phyloP scores from a whole-genome alignment of 163 green algal genomes.

The Chloromonas sp. region DNA sequence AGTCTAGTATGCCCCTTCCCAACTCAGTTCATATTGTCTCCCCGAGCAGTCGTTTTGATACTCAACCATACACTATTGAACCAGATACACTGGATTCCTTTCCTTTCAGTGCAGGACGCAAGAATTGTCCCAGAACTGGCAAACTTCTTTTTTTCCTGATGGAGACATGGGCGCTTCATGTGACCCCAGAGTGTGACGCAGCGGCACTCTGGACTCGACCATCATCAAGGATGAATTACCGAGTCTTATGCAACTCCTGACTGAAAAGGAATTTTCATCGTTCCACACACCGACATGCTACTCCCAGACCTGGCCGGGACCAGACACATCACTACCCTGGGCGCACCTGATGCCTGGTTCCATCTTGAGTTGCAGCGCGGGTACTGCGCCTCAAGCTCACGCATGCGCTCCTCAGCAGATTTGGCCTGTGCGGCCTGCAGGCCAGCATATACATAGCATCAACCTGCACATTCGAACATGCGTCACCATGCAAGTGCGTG shows the following conservation, averaged over 20 bases:
- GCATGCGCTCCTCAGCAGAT: constrained; percentile 14
- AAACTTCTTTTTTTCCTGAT: too few species aligned
- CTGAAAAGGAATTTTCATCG: too few species aligned
- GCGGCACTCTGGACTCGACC: neutral
- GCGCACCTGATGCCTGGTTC: constrained; percentile 19
- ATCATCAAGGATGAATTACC: neutral
- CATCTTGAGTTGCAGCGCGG: constrained; percentile 37
- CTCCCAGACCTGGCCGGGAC: too few species aligned
- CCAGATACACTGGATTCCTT: neutral
- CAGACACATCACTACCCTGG: neutral
- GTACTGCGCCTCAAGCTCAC: constrained; percentile 15
- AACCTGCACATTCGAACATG: neutral
- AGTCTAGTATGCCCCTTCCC: too few species aligned
- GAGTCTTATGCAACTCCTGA: too few species aligned
- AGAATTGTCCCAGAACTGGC: too few species aligned
- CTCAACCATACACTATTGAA: too few species aligned
- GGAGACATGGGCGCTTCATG: neutral
- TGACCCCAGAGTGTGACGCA: neutral
- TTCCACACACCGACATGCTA: too few species aligned
- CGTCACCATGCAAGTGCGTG: neutral
- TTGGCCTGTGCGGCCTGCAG: constrained; percentile 17
- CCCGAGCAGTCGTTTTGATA: too few species aligned
- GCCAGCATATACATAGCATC: too few species aligned
- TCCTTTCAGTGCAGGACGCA: too few species aligned
- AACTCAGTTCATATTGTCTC: too few species aligned